Base-by-base conservation (phyloP, 345 rosid species). In the Populus euphratica region DNA sequence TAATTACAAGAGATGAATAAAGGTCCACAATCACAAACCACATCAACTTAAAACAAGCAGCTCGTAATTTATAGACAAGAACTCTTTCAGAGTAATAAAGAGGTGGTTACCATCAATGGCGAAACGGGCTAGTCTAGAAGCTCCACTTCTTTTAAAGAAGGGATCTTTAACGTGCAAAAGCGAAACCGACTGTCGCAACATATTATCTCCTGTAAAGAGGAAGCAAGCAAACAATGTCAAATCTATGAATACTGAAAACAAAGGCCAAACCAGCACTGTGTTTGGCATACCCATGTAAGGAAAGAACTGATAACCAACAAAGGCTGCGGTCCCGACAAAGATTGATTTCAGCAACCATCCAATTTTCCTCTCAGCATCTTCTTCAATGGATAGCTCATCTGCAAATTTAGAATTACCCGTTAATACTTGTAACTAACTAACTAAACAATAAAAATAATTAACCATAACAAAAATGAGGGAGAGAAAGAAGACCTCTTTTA, bases 81-180 rank as follows among this genome's bases (percentile, higher is more conserved):
- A 33, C 21, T 13, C 36, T 43, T 11, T 6, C 18, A 59, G 25
- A 13, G 52, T 35, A 21, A 73, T 36, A 68, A 59, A 59, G 31
- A 36, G 10, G 31, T 11, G 7, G 70, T 70, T 86, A 95, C 97
- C 98, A 72, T 93, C 93, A 67, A 86, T 78, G 29, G 99, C 97
- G 77, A 91, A 92, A 77, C 96, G 91, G 47, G 96, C 84, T 76
- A 95, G 85, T 87, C 98, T 86, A 65, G 98, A 92, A 73, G 99
- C 99, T 54, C 99, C 99, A 81, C 87, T 87, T 80, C 99, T 84
- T 83, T 93, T 95, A 84, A 90, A 93, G 87, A 91, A 87, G 4
- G 98, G 98, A 85, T 95, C 99, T 85, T 93, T 91, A 56, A 89
- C 96, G 72, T 87, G 96, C 86, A 95, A 84, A 75, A 95, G 97